Conservation (phyloP, 2,329 filamentous ascomycete species). For the Escovopsis weberi region DNA sequence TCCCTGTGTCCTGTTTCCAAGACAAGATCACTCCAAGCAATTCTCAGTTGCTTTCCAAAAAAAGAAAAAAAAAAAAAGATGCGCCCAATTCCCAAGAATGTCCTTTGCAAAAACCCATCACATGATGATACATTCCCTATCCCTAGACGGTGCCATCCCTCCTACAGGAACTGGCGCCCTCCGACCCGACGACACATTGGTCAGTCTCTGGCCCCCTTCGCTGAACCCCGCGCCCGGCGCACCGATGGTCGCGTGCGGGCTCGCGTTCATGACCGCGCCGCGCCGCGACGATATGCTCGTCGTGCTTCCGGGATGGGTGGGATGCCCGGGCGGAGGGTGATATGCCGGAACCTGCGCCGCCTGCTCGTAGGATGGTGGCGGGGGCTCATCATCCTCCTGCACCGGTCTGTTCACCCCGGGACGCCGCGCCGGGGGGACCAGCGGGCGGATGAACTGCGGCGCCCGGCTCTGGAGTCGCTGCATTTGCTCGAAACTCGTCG, state of each 20-base stretch:
- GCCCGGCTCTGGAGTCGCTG: slow-evolving; percentile 4
- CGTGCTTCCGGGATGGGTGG: slow-evolving; percentile 30
- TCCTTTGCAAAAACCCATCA: not conserved
- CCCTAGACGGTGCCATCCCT: slow-evolving; percentile 1
- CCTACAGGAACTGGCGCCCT: slow-evolving; percentile 11
- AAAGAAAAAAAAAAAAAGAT: not conserved
- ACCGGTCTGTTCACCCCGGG: slow-evolving; percentile 21
- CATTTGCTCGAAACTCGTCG: not conserved
- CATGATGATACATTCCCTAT: not conserved
- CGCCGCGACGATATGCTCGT: not conserved
- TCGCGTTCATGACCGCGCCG: not conserved
- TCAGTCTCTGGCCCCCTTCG: too few relatives aligned
- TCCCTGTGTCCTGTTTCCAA: too few relatives aligned
- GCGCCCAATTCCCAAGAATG: not conserved
- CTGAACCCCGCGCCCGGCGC: too few relatives aligned
- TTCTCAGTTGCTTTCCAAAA: not conserved
- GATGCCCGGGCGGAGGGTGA: slow-evolving; percentile 36
- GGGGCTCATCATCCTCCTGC: slow-evolving; percentile 34
- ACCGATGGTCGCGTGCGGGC: not conserved
- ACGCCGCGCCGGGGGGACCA: slow-evolving; percentile 20
- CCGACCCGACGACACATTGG: slow-evolving; percentile 5
- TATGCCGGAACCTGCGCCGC: slow-evolving; percentile 37
- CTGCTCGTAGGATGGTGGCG: slow-evolving; percentile 44
- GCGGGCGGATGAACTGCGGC: slow-evolving; percentile 24
- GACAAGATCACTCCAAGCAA: too few relatives aligned